Percentiles rank a stretch among this genome's conserved stretches.
Conservation (phyloP, 164 flowering plant species). For the Umbilicus rupestris region DNA sequence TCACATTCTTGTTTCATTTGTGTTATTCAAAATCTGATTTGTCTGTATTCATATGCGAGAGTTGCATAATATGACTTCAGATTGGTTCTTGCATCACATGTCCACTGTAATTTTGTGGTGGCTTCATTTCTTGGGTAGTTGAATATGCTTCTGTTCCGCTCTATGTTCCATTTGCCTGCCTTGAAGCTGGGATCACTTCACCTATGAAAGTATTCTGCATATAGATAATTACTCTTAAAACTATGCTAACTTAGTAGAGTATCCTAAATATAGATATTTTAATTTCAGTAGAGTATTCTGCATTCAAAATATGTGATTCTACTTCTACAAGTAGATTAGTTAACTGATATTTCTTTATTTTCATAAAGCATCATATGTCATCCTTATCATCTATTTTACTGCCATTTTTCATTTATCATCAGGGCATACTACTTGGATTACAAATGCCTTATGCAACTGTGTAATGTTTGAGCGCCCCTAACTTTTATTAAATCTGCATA, state of each 20-base stretch:
- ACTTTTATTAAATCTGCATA: constrained; percentile 9
- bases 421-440: neutral
- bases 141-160: neutral
- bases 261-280: no score
- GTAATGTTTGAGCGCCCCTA: neutral
- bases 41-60: neutral
- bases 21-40: neutral
- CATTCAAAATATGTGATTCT: neutral
- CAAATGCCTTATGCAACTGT: neutral
- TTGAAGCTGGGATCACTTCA: neutral
- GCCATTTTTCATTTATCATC: no score
- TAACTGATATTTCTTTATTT: neutral
- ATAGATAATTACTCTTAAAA: neutral
- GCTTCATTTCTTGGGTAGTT: neutral
- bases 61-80: neutral
- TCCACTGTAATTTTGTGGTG: neutral
- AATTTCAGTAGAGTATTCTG: neutral
- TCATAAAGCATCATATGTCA: neutral
- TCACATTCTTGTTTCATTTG: neutral
- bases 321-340: neutral
- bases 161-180: neutral
- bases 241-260: no score
- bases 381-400: neutral
- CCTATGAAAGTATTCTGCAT: neutral
- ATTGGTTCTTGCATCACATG: neutral